phyloP scores from a whole-genome alignment of 2,329 filamentous ascomycete species.

The Rasamsonia emersonii region DNA sequence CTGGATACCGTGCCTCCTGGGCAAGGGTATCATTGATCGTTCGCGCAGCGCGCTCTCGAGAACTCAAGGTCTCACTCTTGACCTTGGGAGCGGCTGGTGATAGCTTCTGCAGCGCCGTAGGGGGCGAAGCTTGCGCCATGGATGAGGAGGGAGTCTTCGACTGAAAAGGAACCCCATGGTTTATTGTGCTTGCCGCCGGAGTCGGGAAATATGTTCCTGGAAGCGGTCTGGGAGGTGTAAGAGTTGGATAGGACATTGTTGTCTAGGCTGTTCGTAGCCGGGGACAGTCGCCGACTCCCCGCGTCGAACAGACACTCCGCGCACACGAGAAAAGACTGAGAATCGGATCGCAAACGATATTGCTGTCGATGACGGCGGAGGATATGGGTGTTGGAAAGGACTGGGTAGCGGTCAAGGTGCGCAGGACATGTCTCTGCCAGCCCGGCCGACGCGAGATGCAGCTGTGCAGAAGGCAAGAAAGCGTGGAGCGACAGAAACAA shows the following conservation, averaged over 20 bases:
- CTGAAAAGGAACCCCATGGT: slow-evolving; percentile 28
- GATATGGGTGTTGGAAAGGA: slow-evolving; percentile 1
- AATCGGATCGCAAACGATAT: neutral
- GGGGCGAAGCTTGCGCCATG: slow-evolving; percentile 22
- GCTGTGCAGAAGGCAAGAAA: slow-evolving; percentile 3
- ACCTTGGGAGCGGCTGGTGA: slow-evolving; percentile 32
- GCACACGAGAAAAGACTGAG: slow-evolving; percentile 7
- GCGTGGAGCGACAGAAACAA: slow-evolving; percentile 18
- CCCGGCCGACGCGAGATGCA: slow-evolving; percentile 1
- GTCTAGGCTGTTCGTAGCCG: slow-evolving; percentile 10
- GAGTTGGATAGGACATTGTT: slow-evolving; percentile 35
- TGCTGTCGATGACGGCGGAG: neutral
- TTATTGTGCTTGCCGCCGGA: slow-evolving; percentile 27
- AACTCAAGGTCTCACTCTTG: slow-evolving; percentile 49
- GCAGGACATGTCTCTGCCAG: slow-evolving; percentile 1
- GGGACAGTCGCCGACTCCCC: slow-evolving; percentile 16
- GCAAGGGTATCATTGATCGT: slow-evolving; percentile 74
- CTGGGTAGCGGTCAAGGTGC: neutral
- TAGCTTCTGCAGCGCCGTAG: slow-evolving; percentile 23
- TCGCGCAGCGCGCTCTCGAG: slow-evolving; percentile 69
- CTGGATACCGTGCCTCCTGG: slow-evolving; percentile 72
- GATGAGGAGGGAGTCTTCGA: slow-evolving; percentile 17
- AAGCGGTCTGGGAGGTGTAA: slow-evolving; percentile 33
- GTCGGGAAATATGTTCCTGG: slow-evolving; percentile 36
- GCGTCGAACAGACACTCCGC: slow-evolving; percentile 13